Evolutionary conservation across 2,329 filamentous ascomycete genomes (phyloP).

Genomic region (Ceratocystis lukuohia): DNA sequence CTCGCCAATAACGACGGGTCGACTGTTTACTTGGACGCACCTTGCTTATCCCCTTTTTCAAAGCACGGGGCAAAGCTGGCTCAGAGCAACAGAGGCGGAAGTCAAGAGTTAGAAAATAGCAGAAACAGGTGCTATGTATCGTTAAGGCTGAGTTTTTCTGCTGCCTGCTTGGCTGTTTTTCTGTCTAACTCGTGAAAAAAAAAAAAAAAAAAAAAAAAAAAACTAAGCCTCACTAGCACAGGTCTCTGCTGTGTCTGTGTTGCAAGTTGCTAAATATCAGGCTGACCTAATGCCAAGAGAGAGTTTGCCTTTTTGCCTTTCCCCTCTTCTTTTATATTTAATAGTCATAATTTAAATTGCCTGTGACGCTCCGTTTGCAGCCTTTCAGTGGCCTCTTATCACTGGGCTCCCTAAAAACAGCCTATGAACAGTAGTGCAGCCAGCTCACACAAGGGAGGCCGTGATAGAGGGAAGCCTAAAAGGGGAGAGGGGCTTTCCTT

Average conservation of each 20-base stretch:
- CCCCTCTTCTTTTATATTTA: background rate
- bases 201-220: background rate
- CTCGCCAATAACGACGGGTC: background rate
- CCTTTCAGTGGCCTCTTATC: too few species aligned
- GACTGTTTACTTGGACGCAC: background rate
- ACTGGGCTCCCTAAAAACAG: too few species aligned
- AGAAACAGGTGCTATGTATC: background rate
- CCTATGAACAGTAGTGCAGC: too few species aligned
- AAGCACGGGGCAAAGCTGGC: background rate
- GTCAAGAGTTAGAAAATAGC: background rate
- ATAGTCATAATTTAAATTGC: too few species aligned
- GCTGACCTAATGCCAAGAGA: background rate
- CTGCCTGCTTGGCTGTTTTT: too few species aligned
- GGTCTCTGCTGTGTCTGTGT: background rate
- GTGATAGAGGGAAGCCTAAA: too few species aligned
- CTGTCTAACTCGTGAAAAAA: background rate
- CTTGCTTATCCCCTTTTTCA: background rate
- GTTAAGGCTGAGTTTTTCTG: background rate
- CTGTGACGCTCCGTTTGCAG: too few species aligned
- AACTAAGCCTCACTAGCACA: background rate
- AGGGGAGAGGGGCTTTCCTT: too few species aligned
- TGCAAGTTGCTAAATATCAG: background rate
- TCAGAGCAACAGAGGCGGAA: background rate
- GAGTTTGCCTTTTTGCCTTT: background rate
- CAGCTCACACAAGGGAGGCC: too few species aligned